phyloP scores from a whole-genome alignment of 495 filamentous ascomycete genomes.

The Podospora tetraspora region DNA sequence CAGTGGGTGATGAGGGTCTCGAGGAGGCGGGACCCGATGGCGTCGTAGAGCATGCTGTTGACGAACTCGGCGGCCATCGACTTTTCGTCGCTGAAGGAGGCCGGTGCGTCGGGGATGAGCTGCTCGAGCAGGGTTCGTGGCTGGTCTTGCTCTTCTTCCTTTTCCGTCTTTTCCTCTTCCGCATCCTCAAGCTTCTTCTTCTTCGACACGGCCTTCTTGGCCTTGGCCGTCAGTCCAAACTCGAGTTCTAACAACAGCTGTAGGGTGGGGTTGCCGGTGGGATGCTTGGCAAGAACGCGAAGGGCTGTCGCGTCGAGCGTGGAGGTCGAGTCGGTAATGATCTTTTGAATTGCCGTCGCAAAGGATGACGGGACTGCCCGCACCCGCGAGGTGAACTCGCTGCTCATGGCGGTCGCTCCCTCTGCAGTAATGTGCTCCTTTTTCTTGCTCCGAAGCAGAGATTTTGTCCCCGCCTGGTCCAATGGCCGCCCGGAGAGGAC shows the following conservation, averaged over 20 bases:
- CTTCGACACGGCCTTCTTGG: conserved; percentile 40
- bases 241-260: conserved; percentile 85
- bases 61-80: conserved; percentile 58
- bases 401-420: conserved; percentile 30
- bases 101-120: conserved; percentile 42
- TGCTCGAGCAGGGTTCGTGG: conserved; percentile 31
- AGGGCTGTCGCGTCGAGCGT: conserved; percentile 68
- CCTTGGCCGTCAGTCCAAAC: conserved; percentile 59
- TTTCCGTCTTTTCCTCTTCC: conserved; percentile 12
- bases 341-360: conserved; percentile 63
- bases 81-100: conserved; percentile 38
- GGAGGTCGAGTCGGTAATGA: conserved; percentile 66
- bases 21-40: conserved; percentile 80
- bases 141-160: neutral
- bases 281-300: conserved; percentile 75
- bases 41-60: conserved; percentile 78
- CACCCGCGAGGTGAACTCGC: conserved; percentile 31
- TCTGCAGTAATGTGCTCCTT: conserved; percentile 70
- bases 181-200: conserved; percentile 25
- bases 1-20: conserved; percentile 75
- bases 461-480: conserved; percentile 55
- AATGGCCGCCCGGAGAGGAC: conserved; percentile 80
- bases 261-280: conserved; percentile 80
- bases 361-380: conserved; percentile 75
- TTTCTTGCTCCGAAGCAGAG: conserved; percentile 75